A percentile compares a stretch with the other conserved stretches of the same genome.
Conservation (phyloP, 1,284 basidiomycete genomes). For the Naganishia liquefaciens region DNA sequence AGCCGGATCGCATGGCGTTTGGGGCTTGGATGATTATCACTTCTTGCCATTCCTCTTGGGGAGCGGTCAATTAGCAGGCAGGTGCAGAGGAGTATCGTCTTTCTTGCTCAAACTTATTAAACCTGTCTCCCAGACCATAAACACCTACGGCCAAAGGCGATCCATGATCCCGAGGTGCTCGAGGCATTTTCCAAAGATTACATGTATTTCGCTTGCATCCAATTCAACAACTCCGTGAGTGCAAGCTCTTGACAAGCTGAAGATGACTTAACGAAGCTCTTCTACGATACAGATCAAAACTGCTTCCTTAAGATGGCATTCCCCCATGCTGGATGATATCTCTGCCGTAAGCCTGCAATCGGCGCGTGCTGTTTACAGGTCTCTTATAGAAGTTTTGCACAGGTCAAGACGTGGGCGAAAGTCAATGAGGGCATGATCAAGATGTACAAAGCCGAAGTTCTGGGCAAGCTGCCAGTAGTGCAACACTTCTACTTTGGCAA, state of each 20-base stretch:
- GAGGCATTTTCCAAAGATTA: slow-evolving; percentile 89
- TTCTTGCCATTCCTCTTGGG: slow-evolving; percentile 89
- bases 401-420: slow-evolving; percentile 95
- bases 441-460: slow-evolving; percentile 95
- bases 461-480: slow-evolving; percentile 91
- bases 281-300: slow-evolving; percentile 74
- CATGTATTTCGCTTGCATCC: slow-evolving; percentile 96
- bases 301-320: slow-evolving; percentile 94
- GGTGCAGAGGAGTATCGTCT: slow-evolving; percentile 28
- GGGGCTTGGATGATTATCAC: slow-evolving; percentile 97
- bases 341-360: slow-evolving; percentile 66
- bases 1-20: slow-evolving; percentile 95
- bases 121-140: slow-evolving; percentile 66
- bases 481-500: slow-evolving; percentile 92
- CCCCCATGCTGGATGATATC: slow-evolving; percentile 98
- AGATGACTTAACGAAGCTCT: neutral
- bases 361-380: no score
- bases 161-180: slow-evolving; percentile 88
- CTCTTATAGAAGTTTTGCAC: neutral
- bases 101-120: neutral
- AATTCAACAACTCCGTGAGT: slow-evolving; percentile 87
- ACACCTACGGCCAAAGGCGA: slow-evolving; percentile 85
- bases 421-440: slow-evolving; percentile 98
- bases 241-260: no score
- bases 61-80: slow-evolving; percentile 74